Base-by-base conservation (phyloP, 768 basidiomycete genomes). In the Chalciporus sphaerocephalus region DNA sequence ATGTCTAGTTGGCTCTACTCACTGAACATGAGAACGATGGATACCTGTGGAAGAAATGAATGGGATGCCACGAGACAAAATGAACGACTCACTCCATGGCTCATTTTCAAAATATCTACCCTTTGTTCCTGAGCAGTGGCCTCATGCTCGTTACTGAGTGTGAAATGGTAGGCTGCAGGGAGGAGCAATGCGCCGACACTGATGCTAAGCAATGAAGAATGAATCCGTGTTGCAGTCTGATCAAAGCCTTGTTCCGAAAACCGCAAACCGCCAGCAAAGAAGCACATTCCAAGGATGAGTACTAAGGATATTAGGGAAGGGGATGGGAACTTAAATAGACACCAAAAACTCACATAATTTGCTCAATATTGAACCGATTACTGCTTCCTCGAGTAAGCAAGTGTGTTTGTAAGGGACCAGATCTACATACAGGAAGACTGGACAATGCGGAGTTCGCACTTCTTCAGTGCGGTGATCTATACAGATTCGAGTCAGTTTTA, bases 231-330 rank as follows among this genome's bases (percentile, higher is more conserved):
- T 1, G 87, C 69, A 38, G 73, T 82, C 32, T 75, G 67, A 38
- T 83, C 81, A 56, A 90, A 87, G 1, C 83, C 87, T 66, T 91
- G 89, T 54, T 90, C 84, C 16, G 83, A 85, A 58, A 80, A 91
- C 54, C 78, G 78, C 40, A 81, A 67, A 16, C 89, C 89, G 45
- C 88, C 89, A 17, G 85, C 87, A 54, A 92, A 91, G 69, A 92
- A 92, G 58, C 89, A 91, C 90, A 92, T 90, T 39, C 90, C 90
- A 23, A 92, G 74, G 15, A 92, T 82, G 40, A 93, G 74, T 25
- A 91, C 85, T 87, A 40, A 13, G 18, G 21, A 33, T 8, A 39
- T 65, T 24, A 57, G 47, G 11, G 11, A 18, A 41, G 16, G 12
- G 5, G 24, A 12, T 7, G 27, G 15, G 10, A 47, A 17, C 48